phyloP scores from a whole-genome alignment of 345 rosid species.

The Sisymbrium irio region DNA sequence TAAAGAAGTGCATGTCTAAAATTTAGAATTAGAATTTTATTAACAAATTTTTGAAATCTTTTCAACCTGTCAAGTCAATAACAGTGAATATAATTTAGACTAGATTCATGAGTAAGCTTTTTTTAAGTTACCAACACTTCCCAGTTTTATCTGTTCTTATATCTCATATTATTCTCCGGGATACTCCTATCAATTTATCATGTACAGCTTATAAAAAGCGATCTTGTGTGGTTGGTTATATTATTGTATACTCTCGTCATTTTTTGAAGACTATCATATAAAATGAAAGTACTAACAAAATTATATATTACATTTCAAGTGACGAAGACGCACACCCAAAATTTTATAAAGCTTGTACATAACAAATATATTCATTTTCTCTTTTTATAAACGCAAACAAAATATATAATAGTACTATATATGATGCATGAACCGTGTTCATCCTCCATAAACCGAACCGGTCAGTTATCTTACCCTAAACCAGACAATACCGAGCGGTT shows the following conservation, averaged over 20 bases:
- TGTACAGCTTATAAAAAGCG: background rate
- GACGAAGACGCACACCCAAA: constrained; percentile 3
- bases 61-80: background rate
- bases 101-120: background rate
- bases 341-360: background rate
- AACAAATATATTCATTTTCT: background rate
- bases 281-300: too few relatives aligned
- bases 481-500: background rate
- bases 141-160: background rate
- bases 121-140: background rate
- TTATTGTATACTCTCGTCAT: background rate
- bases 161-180: background rate
- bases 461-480: background rate
- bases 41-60: background rate
- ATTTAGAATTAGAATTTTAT: too few relatives aligned
- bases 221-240: background rate
- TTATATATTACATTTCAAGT: constrained; percentile 1
- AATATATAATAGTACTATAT: background rate
- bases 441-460: background rate
- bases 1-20: background rate
- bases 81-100: background rate
- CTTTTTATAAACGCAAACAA: constrained; percentile 6
- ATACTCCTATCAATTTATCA: background rate
- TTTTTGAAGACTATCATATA: background rate
- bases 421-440: background rate